Evolutionary conservation across 2,329 filamentous ascomycete species (phyloP).

Genomic region (Colletotrichum lupini): DNA sequence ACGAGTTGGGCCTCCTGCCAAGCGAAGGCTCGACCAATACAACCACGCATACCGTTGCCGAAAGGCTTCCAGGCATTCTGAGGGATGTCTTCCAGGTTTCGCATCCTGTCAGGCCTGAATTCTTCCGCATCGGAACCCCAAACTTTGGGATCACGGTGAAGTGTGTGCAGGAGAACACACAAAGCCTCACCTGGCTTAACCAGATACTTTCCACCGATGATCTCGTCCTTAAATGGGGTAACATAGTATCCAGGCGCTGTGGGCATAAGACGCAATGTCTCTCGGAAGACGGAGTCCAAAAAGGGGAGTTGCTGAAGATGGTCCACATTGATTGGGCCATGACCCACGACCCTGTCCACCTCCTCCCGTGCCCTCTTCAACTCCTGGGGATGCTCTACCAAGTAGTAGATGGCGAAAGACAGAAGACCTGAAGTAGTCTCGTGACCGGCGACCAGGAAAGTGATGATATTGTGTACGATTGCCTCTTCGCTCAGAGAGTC

Average conservation of each 20-base stretch:
- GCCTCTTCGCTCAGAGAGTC: slow-evolving; percentile 66
- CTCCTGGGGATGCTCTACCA: slow-evolving; percentile 71
- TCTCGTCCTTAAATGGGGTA: slow-evolving; percentile 50
- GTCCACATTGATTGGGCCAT: slow-evolving; percentile 63
- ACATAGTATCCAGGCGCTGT: slow-evolving; percentile 40
- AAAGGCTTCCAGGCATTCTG: slow-evolving; percentile 61
- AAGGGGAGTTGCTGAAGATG: slow-evolving; percentile 72
- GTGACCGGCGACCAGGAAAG: slow-evolving; percentile 75
- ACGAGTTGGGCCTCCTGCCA: slow-evolving; percentile 62
- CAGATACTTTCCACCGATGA: slow-evolving; percentile 64
- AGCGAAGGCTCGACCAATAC: slow-evolving; percentile 64
- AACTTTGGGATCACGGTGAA: slow-evolving; percentile 65
- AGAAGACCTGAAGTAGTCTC: slow-evolving; percentile 77
- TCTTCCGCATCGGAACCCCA: slow-evolving; percentile 66
- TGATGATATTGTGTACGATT: slow-evolving; percentile 75
- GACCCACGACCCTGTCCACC: slow-evolving; percentile 73
- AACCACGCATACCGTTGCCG: slow-evolving; percentile 61
- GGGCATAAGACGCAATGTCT: slow-evolving; percentile 52
- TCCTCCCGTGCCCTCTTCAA: slow-evolving; percentile 73
- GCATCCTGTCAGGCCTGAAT: slow-evolving; percentile 71
- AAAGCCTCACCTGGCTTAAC: slow-evolving; percentile 57
- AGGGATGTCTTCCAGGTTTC: slow-evolving; percentile 57
- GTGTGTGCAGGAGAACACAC: slow-evolving; percentile 54
- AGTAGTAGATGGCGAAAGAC: slow-evolving; percentile 72
- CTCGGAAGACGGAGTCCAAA: slow-evolving; percentile 70